These are phyloP conservation scores for Pestalotiopsis sp. DNA, from an alignment of 2,329 filamentous ascomycete genomes.

Conservation along the genomic window DNA sequence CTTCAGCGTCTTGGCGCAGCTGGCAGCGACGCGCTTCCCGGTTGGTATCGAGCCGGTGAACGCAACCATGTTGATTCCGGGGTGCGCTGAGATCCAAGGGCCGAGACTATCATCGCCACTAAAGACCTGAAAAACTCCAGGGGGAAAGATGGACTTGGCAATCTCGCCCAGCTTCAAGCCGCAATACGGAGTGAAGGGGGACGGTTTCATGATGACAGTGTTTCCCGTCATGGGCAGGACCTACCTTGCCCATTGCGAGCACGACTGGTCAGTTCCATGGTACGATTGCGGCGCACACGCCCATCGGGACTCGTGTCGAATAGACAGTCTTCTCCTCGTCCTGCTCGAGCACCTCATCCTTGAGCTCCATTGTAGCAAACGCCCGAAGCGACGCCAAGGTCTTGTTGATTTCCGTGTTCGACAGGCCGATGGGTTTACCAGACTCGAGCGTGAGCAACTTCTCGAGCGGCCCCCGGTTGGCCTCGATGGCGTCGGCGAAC, in stretches of 20 bases:
- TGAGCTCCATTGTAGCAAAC: slow-evolving; percentile 31
- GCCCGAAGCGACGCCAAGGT: slow-evolving; percentile 28
- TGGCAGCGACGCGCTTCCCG: slow-evolving; percentile 61
- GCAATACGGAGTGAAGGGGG: slow-evolving; percentile 43
- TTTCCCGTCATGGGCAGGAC: slow-evolving; percentile 57
- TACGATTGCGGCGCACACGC: slow-evolving; percentile 47
- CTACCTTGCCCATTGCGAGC: slow-evolving; percentile 53
- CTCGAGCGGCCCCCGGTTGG: slow-evolving; percentile 19
- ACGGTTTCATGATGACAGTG: slow-evolving; percentile 35
- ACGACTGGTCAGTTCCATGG: slow-evolving; percentile 61
- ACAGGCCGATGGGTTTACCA: slow-evolving; percentile 30
- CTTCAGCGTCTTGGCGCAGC: slow-evolving; percentile 58
- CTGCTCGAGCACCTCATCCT: slow-evolving; percentile 40
- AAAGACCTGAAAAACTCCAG: slow-evolving; percentile 62
- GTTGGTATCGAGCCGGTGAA: slow-evolving; percentile 64
- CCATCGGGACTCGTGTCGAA: slow-evolving; percentile 38
- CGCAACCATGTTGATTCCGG: slow-evolving; percentile 60
- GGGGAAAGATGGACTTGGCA: slow-evolving; percentile 56
- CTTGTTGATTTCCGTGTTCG: slow-evolving; percentile 23
- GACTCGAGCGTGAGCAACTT: slow-evolving; percentile 27
- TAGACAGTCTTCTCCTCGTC: slow-evolving; percentile 33
- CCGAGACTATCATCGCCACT: slow-evolving; percentile 62
- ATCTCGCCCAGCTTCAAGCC: slow-evolving; percentile 62
- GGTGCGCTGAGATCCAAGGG: slow-evolving; percentile 58
- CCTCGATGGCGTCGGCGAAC: slow-evolving; percentile 26